Percentiles rank a stretch among this genome's conserved stretches.
These are phyloP conservation scores for Ganoderma multipileum DNA, from an alignment of 1,284 basidiomycete genomes.

Conservation along the genomic window DNA sequence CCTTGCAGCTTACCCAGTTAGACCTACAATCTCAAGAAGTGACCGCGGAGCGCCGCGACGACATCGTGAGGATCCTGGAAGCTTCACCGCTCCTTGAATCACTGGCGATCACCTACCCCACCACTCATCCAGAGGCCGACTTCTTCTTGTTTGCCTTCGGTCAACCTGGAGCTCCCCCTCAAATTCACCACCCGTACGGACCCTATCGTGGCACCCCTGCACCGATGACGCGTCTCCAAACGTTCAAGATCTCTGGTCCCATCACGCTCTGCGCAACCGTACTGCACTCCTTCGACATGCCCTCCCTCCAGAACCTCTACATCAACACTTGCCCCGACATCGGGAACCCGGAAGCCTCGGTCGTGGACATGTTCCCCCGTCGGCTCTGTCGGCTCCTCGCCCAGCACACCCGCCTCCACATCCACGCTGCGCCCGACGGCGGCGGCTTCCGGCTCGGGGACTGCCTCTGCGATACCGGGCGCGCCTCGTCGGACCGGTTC, in stretches of 20 bases:
- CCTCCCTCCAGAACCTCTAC: neutral
- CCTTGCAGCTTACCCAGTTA: neutral
- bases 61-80: neutral
- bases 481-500: neutral
- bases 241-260: neutral
- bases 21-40: neutral
- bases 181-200: neutral
- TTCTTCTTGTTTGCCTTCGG: neutral
- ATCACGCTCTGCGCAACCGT: neutral
- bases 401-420: neutral
- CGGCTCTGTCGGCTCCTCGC: neutral
- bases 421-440: neutral
- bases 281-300: neutral
- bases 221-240: neutral
- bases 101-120: neutral
- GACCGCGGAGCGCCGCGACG: neutral
- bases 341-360: neutral
- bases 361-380: neutral
- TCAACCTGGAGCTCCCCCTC: neutral
- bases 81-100: neutral
- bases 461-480: neutral
- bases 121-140: neutral
- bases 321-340: neutral
- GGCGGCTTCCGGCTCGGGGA: neutral
- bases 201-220: neutral